Base-by-base conservation (phyloP, 768 basidiomycete species). In the Leucogyrophana mollusca region DNA sequence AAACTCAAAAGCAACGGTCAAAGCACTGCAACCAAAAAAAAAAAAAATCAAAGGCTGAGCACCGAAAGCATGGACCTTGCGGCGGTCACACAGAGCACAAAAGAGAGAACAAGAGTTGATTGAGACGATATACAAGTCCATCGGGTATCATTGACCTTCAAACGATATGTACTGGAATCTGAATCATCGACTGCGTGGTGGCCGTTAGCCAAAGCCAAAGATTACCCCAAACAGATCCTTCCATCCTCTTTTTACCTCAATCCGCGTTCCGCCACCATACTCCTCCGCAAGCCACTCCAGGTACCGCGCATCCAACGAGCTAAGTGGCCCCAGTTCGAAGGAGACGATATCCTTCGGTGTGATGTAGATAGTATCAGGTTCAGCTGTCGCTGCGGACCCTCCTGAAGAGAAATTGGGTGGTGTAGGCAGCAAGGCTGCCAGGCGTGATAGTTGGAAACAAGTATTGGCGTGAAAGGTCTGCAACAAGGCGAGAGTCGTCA, bases 241-340 rank as follows among this genome's bases (percentile, higher is more conserved):
- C 77, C 77, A 78, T 2, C 74, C 69, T 14, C 73, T 59, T 49
- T 62, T 67, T 33, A 77, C 73, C 22, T 67, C 59, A 23, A 75
- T 61, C 42, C 55, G 57, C 7, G 54, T 51, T 0, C 75, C 73
- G 2, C 72, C 72, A 3, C 74, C 80, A 48, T 87, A 87, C 62
- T 87, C 85, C 41, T 74, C 73, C 1, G 73, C 78, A 14, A 93
- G 68, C 87, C 87, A 91, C 59, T 89, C 87, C 25, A 90, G 66
- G 59, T 90, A 91, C 34, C 70, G 72, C n/a, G 75, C 82, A 51
- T 92, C 90, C 38, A 83, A 58, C 4, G 71, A 67, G 56, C 89
- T 92, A 47, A 89, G 65, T 6, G 88, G 83, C 1, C 87, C 84
- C 0, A 92, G 74, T 59, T 87, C 87, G 38, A 92, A 82, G 11